Percentiles rank a stretch among this genome's conserved stretches.
These are phyloP conservation scores for Penicillium cosmopolitanum DNA, from an alignment of 495 filamentous ascomycete genomes.

Conservation along the genomic window DNA sequence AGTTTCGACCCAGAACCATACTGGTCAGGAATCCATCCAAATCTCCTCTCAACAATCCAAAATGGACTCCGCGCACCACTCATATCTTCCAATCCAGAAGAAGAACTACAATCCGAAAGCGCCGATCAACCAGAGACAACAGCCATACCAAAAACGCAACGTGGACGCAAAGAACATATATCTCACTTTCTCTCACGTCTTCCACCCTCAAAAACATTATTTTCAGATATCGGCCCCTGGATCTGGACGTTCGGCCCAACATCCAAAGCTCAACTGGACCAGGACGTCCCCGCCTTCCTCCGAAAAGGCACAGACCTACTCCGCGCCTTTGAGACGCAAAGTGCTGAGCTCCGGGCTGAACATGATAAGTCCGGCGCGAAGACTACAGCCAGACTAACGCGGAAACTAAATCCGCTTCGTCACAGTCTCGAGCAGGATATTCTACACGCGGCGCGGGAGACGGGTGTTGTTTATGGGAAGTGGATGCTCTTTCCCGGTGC, in stretches of 20 bases:
- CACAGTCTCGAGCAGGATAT: conserved; percentile 56
- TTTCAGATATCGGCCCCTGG: conserved; percentile 54
- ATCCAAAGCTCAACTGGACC: conserved; percentile 18
- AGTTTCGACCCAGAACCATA: conserved; percentile 51
- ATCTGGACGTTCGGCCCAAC: conserved; percentile 67
- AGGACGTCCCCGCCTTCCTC: conserved; percentile 46
- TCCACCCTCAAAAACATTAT: conserved; percentile 61
- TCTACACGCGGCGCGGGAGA: conserved; percentile 56
- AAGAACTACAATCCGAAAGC: not conserved
- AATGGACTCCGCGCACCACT: conserved; percentile 10
- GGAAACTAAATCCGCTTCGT: conserved; percentile 56
- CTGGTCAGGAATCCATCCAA: conserved; percentile 44
- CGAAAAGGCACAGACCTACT: conserved; percentile 48
- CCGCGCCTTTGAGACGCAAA: conserved; percentile 41
- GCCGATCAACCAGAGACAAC: conserved; percentile 43
- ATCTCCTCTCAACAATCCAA: conserved; percentile 38
- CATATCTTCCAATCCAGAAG: not conserved
- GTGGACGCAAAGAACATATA: conserved; percentile 59
- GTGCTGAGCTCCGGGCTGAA: conserved; percentile 39
- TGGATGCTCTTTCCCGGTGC: conserved; percentile 80
- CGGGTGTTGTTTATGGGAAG: conserved; percentile 65
- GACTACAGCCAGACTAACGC: conserved; percentile 43
- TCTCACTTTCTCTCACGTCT: conserved; percentile 66
- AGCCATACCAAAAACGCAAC: conserved; percentile 36
- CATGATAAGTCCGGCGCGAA: conserved; percentile 40